Evolutionary conservation across 176 grass and related monocot species (phyloP).

Genomic region (Secale cereale): DNA sequence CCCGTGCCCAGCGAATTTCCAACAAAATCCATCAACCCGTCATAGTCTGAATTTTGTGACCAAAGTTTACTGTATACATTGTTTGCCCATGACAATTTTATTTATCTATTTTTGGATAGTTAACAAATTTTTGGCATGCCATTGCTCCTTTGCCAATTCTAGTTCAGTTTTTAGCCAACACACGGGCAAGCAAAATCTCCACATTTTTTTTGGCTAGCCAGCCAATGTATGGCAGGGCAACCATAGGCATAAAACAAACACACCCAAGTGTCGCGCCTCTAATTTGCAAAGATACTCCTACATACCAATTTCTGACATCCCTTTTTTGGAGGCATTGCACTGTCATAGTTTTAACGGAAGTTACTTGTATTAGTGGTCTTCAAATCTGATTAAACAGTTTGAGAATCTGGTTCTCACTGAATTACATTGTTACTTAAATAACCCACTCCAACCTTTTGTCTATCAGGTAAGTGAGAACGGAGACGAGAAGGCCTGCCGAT

Average conservation of each 20-base stretch:
- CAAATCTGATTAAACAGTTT: not conserved
- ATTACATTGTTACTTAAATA: not conserved
- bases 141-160: not conserved
- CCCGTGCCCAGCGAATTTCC: not conserved
- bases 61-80: not conserved
- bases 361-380: not conserved
- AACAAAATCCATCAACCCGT: not conserved
- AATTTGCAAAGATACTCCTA: not conserved
- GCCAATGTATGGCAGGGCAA: not conserved
- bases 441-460: not conserved
- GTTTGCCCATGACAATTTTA: not conserved
- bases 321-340: not conserved
- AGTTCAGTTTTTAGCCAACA: not conserved
- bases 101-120: not conserved
- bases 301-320: not conserved
- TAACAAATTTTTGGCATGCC: not conserved
- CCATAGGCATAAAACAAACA: not conserved
- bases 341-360: not conserved
- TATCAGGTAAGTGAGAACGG: slow-evolving; percentile 21
- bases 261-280: not conserved
- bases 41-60: not conserved
- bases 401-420: not conserved
- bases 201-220: not conserved
- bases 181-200: not conserved
- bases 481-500: not conserved